Base-by-base conservation (phyloP, 352 stramenopile species). In the Globisporangium heterothallicum region DNA sequence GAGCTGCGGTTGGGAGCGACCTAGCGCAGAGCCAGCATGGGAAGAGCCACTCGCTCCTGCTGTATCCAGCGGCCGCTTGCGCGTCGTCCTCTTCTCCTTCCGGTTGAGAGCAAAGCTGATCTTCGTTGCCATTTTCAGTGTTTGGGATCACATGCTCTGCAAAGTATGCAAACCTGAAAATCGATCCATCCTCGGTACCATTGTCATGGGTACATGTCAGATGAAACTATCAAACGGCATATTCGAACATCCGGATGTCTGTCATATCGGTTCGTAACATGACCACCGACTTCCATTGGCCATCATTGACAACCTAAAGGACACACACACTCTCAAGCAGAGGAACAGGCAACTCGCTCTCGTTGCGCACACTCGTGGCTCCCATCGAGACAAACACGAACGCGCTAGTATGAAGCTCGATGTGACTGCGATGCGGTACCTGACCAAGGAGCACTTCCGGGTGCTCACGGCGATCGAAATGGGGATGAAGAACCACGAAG, bases 401-500 rank as follows among this genome's bases (percentile, higher is more conserved):
- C 35, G 29, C 16, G n/a, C 41, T 32, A 68, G 59, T 64, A 94
- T 94, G 87, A 97, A 96, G 78, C 85, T 97, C 62, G 90, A 97
- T 63, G 89, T 96, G 43, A 94, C 86, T 19, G 87, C 84, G 24
- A 97, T 97, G 89, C 84, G 89, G 49, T 97, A 97, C 67, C 79
- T 97, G 63, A 95, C 84, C 21, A 93, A 92, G 70, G 77, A 95
- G 79, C 96, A 99, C 78, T 99, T 98, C 74, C 90, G 97, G 42
- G 97, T 99, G 53, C 86, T 99, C 35, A 98, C 95, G 43, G 95
- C 97, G 40, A 96, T 99, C 45, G 97, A 99, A 72, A 96, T 98
- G 76, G 95, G 96, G 50, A 98, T 99, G 96, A 97, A 97, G 74
- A 98, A 98, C 68, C 97, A 99, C 70, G 90, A 98, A 46, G 72